Base-by-base conservation (phyloP, 2,329 filamentous ascomycete species). In the Trichoderma atrobrunneum region DNA sequence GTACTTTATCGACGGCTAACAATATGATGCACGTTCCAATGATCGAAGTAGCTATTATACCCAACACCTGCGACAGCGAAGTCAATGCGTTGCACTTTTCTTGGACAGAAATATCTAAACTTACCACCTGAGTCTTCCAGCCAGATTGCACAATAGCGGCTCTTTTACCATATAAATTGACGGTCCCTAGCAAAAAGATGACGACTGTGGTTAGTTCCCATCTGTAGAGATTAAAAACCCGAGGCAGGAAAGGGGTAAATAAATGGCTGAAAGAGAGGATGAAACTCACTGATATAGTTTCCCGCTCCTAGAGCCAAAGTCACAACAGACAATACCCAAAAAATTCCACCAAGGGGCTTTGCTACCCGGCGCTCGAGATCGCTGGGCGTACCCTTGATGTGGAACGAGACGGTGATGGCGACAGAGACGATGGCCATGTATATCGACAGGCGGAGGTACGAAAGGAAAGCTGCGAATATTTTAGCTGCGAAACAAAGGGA, bases 331-430 rank as follows among this genome's bases (percentile, higher is more conserved):
- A 99, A 85, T 0, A 90, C 75, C 95, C 95, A 98, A 82, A 99
- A 99, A 28, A 97, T 83, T 60, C 94, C 86, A 0, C 96, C 96
- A 2, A 99, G 88, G 0, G 96, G 96, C 73, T 92, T 86, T 0
- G 96, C 92, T 82, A 98, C 90, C 57, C 88, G 88, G 73, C 89
- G 85, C 84, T 99, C 96, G 16, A 93, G 80, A 0, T 84, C 78
- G 0, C 90, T 88, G 0, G 96, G 93, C 76, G 90, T 83, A 21
- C 85, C 85, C 78, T 94, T 95, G 64, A 99, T 87, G 79, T 99
- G 95, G 81, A 99, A 99, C 16, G 93, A 97, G 65, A 98, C 87
- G 11, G 97, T 90, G 76, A 99, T 97, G 65, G 96, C 95, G 36
- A 97, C 89, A 32, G 93, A 90, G 10, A 98, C 94, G 66, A 99